Evolutionary conservation across 495 filamentous ascomycete genomes (phyloP), one percentile per base, ranked within the genome.

Genomic region (Achaetomiella virescens): DNA sequence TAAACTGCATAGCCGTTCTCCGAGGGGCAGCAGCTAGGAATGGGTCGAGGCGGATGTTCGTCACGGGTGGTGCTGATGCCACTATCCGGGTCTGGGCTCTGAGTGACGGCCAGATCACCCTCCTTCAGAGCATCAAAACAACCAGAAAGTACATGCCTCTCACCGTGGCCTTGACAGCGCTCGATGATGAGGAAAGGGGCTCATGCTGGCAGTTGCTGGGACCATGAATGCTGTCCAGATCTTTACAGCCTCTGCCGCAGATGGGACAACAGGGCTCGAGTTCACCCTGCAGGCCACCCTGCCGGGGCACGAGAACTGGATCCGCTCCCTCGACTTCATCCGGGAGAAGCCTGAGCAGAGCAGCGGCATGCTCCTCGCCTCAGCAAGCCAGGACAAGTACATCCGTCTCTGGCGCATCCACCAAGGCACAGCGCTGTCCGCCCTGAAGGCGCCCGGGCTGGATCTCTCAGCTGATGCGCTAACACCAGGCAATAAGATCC

Each of bases 301-400:
- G 17, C 77, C 85, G 2, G 93, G 93, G 9, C 93, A 99, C 59
- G 95, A 97, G 73, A 90, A 89, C 47, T 99, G 93, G 93, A 83
- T 99, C 21, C 81, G 91, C 17, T 88, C 88, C 21, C 75, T 97
- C 10, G 82, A 85, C 31, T 93, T 98, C 58, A 81, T 83, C 14
- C 66, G 66, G 59, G 88, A 95, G 61, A 81, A 70, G 37, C 70
- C 69, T 18, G 67, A 70, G 11, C 44, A 57, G 1, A 69, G 67
- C 3, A 79, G 78, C 41, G 90, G 96, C 69, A 66, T 97, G 15
- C 70, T 97, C 45, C 76, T 99, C 12, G 90, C 95, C 2, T 97
- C 92, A 22, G 91, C 91, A 7, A 96, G 91, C 65, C 93, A 99
- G 71, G 93, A 99, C 63, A 97, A 92, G 70, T 99, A 97, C 62